phyloP scores from a whole-genome alignment of 192 early-diverging fungal species.

The Coemansia sp. region DNA sequence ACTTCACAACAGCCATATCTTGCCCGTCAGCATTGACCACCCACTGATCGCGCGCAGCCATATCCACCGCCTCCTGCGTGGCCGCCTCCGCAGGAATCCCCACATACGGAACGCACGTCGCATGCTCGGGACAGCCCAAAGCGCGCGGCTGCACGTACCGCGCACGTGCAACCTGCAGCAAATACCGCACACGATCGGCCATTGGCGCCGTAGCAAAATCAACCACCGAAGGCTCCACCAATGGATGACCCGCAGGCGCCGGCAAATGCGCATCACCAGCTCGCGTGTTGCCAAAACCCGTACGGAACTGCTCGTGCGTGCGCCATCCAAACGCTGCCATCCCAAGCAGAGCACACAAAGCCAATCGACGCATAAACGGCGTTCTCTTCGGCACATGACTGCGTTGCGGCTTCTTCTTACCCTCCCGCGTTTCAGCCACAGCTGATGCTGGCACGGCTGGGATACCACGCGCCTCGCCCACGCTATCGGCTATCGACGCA shows the following conservation, averaged over 20 bases:
- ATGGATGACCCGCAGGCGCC: conserved; percentile 20
- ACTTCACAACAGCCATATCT: conserved; percentile 27
- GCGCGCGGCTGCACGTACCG: conserved; percentile 22
- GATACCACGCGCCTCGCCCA: conserved; percentile 43
- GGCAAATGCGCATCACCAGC: conserved; percentile 25
- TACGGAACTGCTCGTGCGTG: conserved; percentile 37
- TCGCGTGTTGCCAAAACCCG: conserved; percentile 43
- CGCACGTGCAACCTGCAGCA: conserved; percentile 23
- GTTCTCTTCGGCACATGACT: not conserved
- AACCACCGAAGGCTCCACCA: conserved; percentile 8
- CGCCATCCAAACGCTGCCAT: conserved; percentile 24
- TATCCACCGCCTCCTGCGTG: not conserved
- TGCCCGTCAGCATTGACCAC: conserved; percentile 9
- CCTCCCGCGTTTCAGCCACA: not conserved
- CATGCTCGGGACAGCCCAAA: conserved; percentile 49
- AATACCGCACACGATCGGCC: conserved; percentile 14
- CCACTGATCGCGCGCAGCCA: conserved; percentile 37
- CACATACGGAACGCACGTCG: conserved; percentile 38
- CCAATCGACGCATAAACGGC: conserved; percentile 17
- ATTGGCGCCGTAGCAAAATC: conserved; percentile 11
- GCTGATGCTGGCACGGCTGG: conserved; percentile 21
- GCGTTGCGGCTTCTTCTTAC: not conserved
- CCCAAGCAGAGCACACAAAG: conserved; percentile 13
- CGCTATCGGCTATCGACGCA: conserved; percentile 23
- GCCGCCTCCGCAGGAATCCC: conserved; percentile 16